These are phyloP conservation scores for Solanum medicagineum DNA, from an alignment of 257 asterid genomes.

Conservation along the genomic window DNA sequence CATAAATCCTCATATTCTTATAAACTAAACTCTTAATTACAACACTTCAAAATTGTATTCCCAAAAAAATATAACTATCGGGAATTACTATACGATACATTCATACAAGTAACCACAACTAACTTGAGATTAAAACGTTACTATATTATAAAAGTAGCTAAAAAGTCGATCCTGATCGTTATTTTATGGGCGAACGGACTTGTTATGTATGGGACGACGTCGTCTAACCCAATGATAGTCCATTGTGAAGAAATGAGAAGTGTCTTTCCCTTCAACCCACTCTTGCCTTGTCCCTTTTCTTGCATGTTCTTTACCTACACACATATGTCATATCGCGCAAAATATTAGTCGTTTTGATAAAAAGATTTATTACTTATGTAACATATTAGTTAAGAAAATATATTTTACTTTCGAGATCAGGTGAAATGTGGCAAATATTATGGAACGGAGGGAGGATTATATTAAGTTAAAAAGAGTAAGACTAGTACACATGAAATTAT, in stretches of 20 bases:
- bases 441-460: neutral
- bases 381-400: neutral
- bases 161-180: neutral
- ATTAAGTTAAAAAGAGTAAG: neutral
- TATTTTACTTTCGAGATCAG: neutral
- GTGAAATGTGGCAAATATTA: neutral
- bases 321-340: neutral
- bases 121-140: too few species aligned
- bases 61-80: neutral
- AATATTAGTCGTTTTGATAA: neutral
- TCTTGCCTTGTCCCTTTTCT: conserved; percentile 42
- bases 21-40: neutral
- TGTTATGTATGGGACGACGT: conserved; percentile 73
- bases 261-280: conserved; percentile 27
- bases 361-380: neutral
- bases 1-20: conserved; percentile 38
- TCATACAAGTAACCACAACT: neutral
- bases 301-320: conserved; percentile 27
- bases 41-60: neutral
- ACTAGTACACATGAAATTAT: neutral
- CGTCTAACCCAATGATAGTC: conserved; percentile 54
- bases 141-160: neutral
- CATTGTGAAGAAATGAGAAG: conserved; percentile 49
- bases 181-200: conserved; percentile 36
- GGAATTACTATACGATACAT: neutral